Percentiles rank a stretch among this genome's conserved stretches.
phyloP scores from a whole-genome alignment of 2,329 filamentous ascomycete species.

The Chalara sp. region DNA sequence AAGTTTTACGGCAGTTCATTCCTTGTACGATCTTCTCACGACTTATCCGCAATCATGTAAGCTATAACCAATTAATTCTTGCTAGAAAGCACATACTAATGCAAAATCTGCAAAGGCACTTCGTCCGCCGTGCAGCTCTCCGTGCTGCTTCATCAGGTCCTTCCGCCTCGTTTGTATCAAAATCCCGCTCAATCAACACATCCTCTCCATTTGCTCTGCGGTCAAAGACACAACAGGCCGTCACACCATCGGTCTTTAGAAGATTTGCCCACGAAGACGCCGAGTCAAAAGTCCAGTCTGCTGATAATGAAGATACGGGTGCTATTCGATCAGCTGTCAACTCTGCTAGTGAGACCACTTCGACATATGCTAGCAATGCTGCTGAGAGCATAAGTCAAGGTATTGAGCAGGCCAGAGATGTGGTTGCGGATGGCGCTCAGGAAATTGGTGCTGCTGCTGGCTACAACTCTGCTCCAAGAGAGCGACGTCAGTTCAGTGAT shows the following conservation, averaged over 20 bases:
- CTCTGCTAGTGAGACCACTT: slow-evolving; percentile 13
- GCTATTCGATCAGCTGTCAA: slow-evolving; percentile 17
- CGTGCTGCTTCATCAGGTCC: slow-evolving; percentile 43
- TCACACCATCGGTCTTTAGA: slow-evolving; percentile 32
- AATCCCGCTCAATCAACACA: slow-evolving; percentile 33
- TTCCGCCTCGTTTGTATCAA: slow-evolving; percentile 35
- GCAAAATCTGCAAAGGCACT: slow-evolving; percentile 18
- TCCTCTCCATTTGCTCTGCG: slow-evolving; percentile 28
- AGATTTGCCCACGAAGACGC: slow-evolving; percentile 40
- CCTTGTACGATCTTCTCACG: too few species aligned
- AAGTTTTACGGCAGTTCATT: too few species aligned
- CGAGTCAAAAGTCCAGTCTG: slow-evolving; percentile 8
- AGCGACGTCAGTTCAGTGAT: too few species aligned
- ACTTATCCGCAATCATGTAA: neutral
- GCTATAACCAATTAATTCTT: neutral
- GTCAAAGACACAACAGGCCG: slow-evolving; percentile 28
- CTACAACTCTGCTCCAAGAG: too few species aligned
- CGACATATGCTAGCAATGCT: slow-evolving; percentile 9
- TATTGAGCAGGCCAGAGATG: slow-evolving; percentile 5
- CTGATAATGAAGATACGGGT: slow-evolving; percentile 16
- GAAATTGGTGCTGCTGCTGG: neutral
- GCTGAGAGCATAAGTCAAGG: slow-evolving; percentile 7
- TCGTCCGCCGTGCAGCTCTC: slow-evolving; percentile 48
- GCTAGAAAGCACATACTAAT: too few species aligned
- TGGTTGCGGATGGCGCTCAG: neutral